Base-by-base conservation (phyloP, 202 grass and related monocot species). In the Setaria italica region DNA sequence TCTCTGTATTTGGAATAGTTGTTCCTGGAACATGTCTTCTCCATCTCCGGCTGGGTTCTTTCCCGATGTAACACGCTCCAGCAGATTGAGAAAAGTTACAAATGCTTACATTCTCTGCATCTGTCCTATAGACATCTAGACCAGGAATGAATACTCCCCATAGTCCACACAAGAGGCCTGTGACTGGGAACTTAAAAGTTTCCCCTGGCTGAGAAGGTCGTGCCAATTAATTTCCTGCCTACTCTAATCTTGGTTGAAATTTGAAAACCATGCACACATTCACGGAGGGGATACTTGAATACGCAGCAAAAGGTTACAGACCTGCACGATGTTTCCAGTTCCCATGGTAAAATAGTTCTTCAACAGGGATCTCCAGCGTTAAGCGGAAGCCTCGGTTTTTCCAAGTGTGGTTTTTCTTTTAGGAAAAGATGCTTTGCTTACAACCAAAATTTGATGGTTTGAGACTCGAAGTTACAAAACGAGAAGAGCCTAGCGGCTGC, bases 91-190 rank as follows among this genome's bases (percentile, higher is more conserved):
- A 62, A 78, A 56, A 89, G 57, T 34, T 10, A 25, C 25, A 1
- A 2, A 2, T 21, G 46, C 35, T 58, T 20, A 32, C 69, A 13
- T 69, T 82, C 19, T 30, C 35, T 78, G 35, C n/a, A 30, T 76
- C 55, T 41, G 11, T 25, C 63, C 19, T 51, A 77, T 17, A 55
- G 42, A 54, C 3, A 65, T 70, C 62, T 70, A 10, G 48, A 4
- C 33, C 20, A 58, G 70, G 64, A 81, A 72, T 85, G 19, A 88
- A 81, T 85, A 57, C 63, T 77, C 11, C 13, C 11, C 34, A 9
- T 19, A 58, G 8, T 6, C 55, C 60, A 13, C 81, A 58, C 76
- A 87, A 11, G 85, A 51, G 30, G 2, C 77, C 6, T 91, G 81
- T 85, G 85, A 81, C 75, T 6, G 2, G 60, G 29, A 62, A 14